A percentile compares a stretch with the other conserved stretches of the same genome.
These are phyloP conservation scores for Staphylotrichum tortipilum DNA, from an alignment of 495 filamentous ascomycete species.

Conservation along the genomic window DNA sequence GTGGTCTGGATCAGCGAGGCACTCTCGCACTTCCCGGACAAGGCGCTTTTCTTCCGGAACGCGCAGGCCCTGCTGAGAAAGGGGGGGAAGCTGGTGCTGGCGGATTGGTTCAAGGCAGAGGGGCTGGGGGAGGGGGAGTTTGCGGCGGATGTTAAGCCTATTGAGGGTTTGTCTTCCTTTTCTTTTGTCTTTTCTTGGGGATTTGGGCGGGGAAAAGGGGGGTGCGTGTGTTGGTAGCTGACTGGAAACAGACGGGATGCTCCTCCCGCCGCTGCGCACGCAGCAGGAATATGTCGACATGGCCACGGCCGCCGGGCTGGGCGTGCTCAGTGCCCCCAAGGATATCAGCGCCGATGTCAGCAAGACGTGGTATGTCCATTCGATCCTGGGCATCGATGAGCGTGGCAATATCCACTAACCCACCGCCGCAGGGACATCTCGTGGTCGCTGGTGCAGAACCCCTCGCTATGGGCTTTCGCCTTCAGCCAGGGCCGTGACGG, in stretches of 20 bases:
- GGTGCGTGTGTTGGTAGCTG: not conserved
- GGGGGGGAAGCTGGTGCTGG: constrained; percentile 40
- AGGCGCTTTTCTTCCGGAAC: constrained; percentile 47
- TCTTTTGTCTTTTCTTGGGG: not conserved
- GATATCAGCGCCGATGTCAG: constrained; percentile 49
- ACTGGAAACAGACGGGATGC: constrained; percentile 41
- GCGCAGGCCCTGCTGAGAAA: constrained; percentile 31
- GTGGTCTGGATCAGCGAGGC: constrained; percentile 53
- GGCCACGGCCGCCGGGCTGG: constrained; percentile 38
- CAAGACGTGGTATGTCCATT: constrained; percentile 46
- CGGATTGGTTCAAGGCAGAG: constrained; percentile 50
- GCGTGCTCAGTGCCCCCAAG: constrained; percentile 34
- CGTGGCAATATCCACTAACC: too few species aligned
- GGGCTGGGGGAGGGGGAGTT: constrained; percentile 33
- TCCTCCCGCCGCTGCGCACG: constrained; percentile 45
- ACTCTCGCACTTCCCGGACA: constrained; percentile 49
- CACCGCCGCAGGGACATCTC: constrained; percentile 46
- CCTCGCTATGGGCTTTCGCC: constrained; percentile 49
- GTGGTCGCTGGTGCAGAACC: constrained; percentile 48
- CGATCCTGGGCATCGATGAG: too few species aligned
- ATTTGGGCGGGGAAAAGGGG: too few species aligned
- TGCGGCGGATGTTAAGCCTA: constrained; percentile 45
- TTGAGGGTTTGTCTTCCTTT: constrained; percentile 33
- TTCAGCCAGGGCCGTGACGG: constrained; percentile 49
- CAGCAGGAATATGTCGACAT: constrained; percentile 41